Conservation (phyloP, 257 asterid genomes). For the Thymus mandschuricus region DNA sequence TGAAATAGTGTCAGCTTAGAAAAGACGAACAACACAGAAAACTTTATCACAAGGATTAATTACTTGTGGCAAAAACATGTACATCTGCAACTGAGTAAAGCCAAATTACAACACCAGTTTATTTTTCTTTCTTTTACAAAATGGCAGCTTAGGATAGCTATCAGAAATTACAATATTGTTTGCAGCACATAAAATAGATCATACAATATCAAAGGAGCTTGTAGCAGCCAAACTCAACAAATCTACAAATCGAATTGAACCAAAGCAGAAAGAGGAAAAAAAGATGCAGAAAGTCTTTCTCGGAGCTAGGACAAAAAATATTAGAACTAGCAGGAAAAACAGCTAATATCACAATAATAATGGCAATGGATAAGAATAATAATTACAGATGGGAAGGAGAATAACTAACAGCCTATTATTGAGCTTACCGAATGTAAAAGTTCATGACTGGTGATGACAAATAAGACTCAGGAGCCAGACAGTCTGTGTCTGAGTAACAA, state of each 20-base stretch:
- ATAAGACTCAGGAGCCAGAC: slow-evolving; percentile 80
- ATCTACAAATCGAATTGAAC: slow-evolving; percentile 22
- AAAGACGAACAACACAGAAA: not conserved
- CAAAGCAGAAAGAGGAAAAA: slow-evolving; percentile 23
- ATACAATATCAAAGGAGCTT: slow-evolving; percentile 6
- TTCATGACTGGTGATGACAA: slow-evolving; percentile 87
- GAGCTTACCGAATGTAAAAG: slow-evolving; percentile 83
- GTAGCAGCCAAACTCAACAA: slow-evolving; percentile 24
- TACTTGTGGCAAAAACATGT: not conserved
- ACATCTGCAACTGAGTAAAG: not conserved
- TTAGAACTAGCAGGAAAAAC: slow-evolving; percentile 1
- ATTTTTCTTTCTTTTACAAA: not conserved
- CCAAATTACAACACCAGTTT: not conserved
- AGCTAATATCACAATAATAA: not conserved
- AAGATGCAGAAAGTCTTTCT: slow-evolving; percentile 15
- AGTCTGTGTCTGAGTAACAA: slow-evolving; percentile 63
- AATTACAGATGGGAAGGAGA: slow-evolving; percentile 10
- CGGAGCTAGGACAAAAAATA: not conserved
- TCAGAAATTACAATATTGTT: slow-evolving; percentile 16
- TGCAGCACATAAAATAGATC: slow-evolving; percentile 14
- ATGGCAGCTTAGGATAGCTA: not conserved
- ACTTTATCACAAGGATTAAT: not conserved
- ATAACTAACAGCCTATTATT: slow-evolving; percentile 9
- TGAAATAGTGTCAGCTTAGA: not conserved
- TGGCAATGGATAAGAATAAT: not conserved